phyloP scores from a whole-genome alignment of 2,329 filamentous ascomycete species.

The Aspergillus candidus region DNA sequence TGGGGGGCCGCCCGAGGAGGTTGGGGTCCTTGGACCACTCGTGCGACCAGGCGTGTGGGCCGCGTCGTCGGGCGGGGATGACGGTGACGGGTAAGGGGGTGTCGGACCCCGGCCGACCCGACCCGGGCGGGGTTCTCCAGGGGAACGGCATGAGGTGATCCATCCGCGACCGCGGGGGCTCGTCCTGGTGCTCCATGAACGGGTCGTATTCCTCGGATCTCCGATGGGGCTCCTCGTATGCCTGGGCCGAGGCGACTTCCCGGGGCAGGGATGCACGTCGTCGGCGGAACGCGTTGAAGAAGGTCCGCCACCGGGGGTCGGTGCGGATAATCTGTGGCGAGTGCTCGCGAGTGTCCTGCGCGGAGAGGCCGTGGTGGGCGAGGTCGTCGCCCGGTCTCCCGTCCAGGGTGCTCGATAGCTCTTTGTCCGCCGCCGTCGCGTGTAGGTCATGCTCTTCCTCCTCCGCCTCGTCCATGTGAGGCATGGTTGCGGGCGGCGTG shows the following conservation, averaged over 20 bases:
- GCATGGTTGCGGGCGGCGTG: constrained; percentile 38
- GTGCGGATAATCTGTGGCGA: constrained; percentile 26
- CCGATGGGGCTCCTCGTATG: constrained; percentile 35
- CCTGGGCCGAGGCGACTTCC: constrained; percentile 54
- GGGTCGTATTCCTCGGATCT: constrained; percentile 17
- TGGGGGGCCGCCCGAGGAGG: constrained; percentile 15
- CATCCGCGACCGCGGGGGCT: constrained; percentile 40
- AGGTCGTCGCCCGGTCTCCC: constrained; percentile 5
- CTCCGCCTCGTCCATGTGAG: constrained; percentile 23
- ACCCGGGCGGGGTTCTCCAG: constrained; percentile 37
- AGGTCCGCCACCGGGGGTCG: constrained; percentile 43
- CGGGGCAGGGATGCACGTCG: constrained; percentile 53
- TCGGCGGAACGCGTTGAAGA: constrained; percentile 54
- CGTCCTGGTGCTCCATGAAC: constrained; percentile 39
- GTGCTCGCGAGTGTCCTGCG: constrained; percentile 24
- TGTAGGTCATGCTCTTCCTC: constrained; percentile 22
- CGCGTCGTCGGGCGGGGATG: constrained; percentile 53
- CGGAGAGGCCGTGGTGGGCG: constrained; percentile 13
- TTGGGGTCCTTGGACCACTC: constrained; percentile 25
- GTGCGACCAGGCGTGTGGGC: constrained; percentile 51
- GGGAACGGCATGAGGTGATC: constrained; percentile 46
- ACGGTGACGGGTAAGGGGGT: constrained; percentile 52
- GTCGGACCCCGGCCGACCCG: constrained; percentile 32
- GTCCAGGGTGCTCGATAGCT: constrained; percentile 14
- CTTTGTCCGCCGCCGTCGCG: constrained; percentile 17